These are phyloP conservation scores for Moesziomyces parantarcticus DNA, from an alignment of 1,284 basidiomycete genomes.

Conservation along the genomic window DNA sequence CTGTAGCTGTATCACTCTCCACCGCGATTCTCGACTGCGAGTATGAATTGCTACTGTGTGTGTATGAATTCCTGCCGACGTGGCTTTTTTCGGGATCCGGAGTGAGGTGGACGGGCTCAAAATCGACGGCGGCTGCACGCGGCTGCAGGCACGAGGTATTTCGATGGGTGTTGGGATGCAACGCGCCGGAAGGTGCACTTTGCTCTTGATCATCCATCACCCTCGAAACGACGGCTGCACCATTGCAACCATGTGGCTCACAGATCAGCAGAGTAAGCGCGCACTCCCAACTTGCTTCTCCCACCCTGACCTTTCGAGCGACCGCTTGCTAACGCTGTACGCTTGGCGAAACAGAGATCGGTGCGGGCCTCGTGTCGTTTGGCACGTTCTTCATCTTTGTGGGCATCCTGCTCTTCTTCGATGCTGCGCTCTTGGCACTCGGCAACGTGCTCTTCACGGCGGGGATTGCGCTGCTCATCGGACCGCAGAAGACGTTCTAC, in stretches of 20 bases:
- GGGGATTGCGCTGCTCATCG: slow-evolving; percentile 66
- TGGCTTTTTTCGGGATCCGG: too few relatives aligned
- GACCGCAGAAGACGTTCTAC: slow-evolving; percentile 85
- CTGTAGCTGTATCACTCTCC: too few relatives aligned
- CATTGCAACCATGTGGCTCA: slow-evolving; percentile 61
- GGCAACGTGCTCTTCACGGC: slow-evolving; percentile 76
- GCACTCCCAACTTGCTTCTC: background rate
- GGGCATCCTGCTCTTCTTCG: slow-evolving; percentile 95
- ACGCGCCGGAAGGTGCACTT: too few relatives aligned
- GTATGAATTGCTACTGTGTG: too few relatives aligned
- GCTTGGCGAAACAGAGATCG: slow-evolving; percentile 57
- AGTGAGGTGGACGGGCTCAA: too few relatives aligned
- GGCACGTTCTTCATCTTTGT: slow-evolving; percentile 95
- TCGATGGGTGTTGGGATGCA: too few relatives aligned
- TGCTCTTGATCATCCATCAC: too few relatives aligned
- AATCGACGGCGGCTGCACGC: too few relatives aligned
- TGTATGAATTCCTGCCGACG: too few relatives aligned
- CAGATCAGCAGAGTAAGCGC: slow-evolving; percentile 66
- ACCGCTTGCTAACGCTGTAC: background rate
- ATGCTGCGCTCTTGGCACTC: slow-evolving; percentile 93
- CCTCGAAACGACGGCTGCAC: too few relatives aligned
- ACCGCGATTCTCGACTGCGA: too few relatives aligned
- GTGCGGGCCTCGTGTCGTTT: slow-evolving; percentile 94
- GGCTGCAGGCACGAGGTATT: too few relatives aligned
- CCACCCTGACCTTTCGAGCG: background rate